Base-by-base conservation (phyloP, 306 rosid species). In the Prunus mongolica region DNA sequence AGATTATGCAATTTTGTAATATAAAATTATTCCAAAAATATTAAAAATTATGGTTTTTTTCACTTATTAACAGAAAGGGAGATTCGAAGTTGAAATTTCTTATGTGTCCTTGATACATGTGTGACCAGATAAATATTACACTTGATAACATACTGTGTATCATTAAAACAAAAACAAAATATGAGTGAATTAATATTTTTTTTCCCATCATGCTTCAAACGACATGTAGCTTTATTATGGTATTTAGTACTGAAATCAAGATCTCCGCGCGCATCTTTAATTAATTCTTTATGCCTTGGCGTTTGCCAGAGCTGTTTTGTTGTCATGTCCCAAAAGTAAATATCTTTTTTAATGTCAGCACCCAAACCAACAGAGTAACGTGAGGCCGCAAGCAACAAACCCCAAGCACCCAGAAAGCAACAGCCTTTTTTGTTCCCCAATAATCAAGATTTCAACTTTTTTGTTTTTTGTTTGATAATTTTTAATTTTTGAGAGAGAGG, bases 401-500 rank as follows among this genome's bases (percentile, higher is more conserved):
- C 73, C 74, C 45, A 69, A 27, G 49, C 22, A 7, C 64, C 20
- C 32, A 3, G 27, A 56, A 16, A 52, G 19, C 1, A 9, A 20
- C 2, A 22, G 27, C 10, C 14, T 58, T 18, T 51, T 22, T 5
- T 8, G 14, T 28, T 50, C 12, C n/a, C 6, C 27, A 32, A 2
- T 16, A 10, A 19, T 47, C 69, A 74, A 67, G 62, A 45, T 45
- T 61, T 61, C 32, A 4, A 60, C 6, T 61, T 74, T 46, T 45
- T 20, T 34, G 22, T 8, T 16, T 32, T 63, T 34, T 34, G 12
- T 12, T 6, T 41, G 5, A 8, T 5, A n/a, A 0, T 22, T 3
- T 50, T 49, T 22, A n/a, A 45, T 51, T 66, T 45, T 44, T 14
- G 55, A 76, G 78, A n/a, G 67, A 75, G 65, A 71, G 81, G 62